Evolutionary conservation across 257 asterid genomes (phyloP).

Genomic region (Orobanche coerulescens): DNA sequence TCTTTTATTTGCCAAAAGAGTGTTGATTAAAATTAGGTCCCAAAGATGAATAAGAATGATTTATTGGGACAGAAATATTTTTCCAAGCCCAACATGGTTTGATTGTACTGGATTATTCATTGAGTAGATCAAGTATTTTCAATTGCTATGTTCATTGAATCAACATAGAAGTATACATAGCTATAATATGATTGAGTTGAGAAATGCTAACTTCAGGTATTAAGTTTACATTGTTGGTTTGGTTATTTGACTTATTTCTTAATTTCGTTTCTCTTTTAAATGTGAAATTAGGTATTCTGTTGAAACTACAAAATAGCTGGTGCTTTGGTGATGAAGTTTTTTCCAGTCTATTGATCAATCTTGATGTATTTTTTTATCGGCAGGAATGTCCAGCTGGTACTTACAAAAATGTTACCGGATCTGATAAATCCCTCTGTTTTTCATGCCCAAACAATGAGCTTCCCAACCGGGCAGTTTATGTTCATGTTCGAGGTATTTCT

Average conservation of each 20-base stretch:
- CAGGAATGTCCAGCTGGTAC: constrained; percentile 97
- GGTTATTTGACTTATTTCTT: constrained; percentile 1
- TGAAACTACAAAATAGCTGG: constrained; percentile 4
- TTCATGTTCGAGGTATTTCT: constrained; percentile 67
- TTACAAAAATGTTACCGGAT: constrained; percentile 85
- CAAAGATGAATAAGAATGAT: not conserved
- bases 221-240: not conserved
- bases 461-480: constrained; percentile 78
- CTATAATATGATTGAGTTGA: constrained; percentile 5
- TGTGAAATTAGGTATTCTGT: not conserved
- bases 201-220: constrained; percentile 8
- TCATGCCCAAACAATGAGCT: constrained; percentile 73
- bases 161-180: not conserved
- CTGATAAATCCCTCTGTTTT: constrained; percentile 69
- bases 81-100: not conserved
- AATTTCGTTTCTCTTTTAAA: not conserved
- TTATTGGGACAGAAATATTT: not conserved
- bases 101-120: not conserved
- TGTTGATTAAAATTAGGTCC: not conserved
- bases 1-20: constrained; percentile 2
- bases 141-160: not conserved
- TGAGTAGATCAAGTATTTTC: constrained; percentile 6
- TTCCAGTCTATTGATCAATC: constrained; percentile 4
- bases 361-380: constrained; percentile 19
- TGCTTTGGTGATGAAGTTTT: constrained; percentile 7